Evolutionary conservation across 73 alveolate species (phyloP).

Genomic region (Paramecium sexaurelia): DNA sequence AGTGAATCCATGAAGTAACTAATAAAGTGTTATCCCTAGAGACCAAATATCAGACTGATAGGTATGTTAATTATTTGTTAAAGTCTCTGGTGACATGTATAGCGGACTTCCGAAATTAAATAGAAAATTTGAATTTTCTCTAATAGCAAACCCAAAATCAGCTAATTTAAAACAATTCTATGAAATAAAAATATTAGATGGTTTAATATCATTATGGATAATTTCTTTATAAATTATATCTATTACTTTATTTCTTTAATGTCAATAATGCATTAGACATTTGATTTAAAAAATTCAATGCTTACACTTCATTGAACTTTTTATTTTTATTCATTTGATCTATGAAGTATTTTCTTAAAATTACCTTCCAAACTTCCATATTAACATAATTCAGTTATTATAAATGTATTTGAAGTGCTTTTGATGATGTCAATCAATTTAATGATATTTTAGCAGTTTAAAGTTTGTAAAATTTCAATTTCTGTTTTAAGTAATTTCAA

Average conservation of each 20-base stretch:
- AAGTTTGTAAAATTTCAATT: neutral
- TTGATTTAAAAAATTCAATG: neutral
- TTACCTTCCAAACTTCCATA: slow-evolving; percentile 35
- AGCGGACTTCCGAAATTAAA: slow-evolving; percentile 88
- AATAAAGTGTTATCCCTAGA: slow-evolving; percentile 82
- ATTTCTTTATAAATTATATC: neutral
- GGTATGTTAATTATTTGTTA: slow-evolving; percentile 78
- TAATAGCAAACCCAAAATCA: slow-evolving; percentile 63
- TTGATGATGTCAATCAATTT: neutral
- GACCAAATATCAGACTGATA: slow-evolving; percentile 85
- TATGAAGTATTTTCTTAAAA: neutral
- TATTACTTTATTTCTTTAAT: neutral
- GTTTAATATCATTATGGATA: slow-evolving; percentile 74
- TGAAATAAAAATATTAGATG: slow-evolving; percentile 61
- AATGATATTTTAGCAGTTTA: neutral
- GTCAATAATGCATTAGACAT: slow-evolving; percentile 39
- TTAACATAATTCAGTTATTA: slow-evolving; percentile 25
- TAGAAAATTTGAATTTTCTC: neutral
- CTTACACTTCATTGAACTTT: neutral
- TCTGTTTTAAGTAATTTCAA: neutral
- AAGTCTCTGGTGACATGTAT: slow-evolving; percentile 83
- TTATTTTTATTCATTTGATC: slow-evolving; percentile 27
- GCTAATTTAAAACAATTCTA: slow-evolving; percentile 55
- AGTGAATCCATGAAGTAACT: slow-evolving; percentile 76
- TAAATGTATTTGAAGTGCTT: neutral